These are phyloP conservation scores for Eimeria sp. DNA, from an alignment of 169 alveolate species.

Conservation along the genomic window DNA sequence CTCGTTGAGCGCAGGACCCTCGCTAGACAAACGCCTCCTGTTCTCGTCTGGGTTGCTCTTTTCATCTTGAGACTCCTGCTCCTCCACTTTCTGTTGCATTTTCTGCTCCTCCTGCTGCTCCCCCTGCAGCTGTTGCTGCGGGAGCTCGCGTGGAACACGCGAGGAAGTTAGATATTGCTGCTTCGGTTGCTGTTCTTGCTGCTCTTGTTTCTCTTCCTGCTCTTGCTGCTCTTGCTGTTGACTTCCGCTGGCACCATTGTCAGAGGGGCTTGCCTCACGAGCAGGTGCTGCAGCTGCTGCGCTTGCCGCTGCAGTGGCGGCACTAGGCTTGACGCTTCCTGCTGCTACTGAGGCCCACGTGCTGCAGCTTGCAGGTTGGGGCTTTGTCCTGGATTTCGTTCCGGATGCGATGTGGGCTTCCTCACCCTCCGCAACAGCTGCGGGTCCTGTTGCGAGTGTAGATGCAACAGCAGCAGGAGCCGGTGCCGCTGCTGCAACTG, in stretches of 20 bases:
- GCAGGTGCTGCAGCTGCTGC: conserved; percentile 45
- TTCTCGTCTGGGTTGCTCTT: background rate
- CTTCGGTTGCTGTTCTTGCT: background rate
- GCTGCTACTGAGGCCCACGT: conserved; percentile 84
- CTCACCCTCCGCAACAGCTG: conserved; percentile 36
- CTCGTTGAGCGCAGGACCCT: background rate
- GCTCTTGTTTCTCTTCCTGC: conserved; percentile 7
- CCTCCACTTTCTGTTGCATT: conserved; percentile 19
- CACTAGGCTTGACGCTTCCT: conserved; percentile 66
- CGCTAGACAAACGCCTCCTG: conserved; percentile 17
- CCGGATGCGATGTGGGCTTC: background rate
- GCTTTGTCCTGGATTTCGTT: conserved; percentile 1
- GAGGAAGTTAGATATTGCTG: background rate
- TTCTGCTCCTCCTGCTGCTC: conserved; percentile 11
- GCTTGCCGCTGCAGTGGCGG: conserved; percentile 61
- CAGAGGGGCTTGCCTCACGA: conserved; percentile 2
- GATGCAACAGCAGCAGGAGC: conserved; percentile 27
- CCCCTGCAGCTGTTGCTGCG: background rate
- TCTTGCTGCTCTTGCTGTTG: conserved; percentile 51
- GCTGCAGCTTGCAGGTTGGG: conserved; percentile 4
- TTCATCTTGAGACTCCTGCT: background rate
- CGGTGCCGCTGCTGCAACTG: conserved; percentile 56
- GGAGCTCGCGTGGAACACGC: background rate
- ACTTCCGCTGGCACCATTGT: background rate
- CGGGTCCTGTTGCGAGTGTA: conserved; percentile 22